Percentiles rank a stretch among this genome's conserved stretches.
Evolutionary conservation across 2,329 filamentous ascomycete species (phyloP).

Genomic region (Pseudogymnoascus pannorum): DNA sequence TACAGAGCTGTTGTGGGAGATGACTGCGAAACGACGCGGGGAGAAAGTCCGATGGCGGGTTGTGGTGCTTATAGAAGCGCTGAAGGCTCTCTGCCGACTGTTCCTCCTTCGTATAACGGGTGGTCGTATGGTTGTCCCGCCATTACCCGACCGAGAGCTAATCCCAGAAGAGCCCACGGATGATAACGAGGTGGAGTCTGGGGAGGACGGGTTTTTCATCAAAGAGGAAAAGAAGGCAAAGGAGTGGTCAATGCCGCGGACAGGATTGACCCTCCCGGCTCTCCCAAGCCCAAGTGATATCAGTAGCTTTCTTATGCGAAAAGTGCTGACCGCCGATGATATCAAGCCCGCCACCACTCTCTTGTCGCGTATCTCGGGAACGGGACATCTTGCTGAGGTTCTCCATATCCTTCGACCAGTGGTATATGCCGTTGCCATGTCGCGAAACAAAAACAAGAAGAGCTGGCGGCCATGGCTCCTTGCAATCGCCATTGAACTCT

Average conservation of each 20-base stretch:
- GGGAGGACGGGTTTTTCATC: constrained; percentile 31
- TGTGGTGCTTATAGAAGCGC: constrained; percentile 72
- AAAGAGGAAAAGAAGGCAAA: constrained; percentile 32
- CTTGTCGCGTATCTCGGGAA: constrained; percentile 72
- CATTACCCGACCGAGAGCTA: constrained; percentile 77
- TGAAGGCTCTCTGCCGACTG: constrained; percentile 80
- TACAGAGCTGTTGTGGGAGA: constrained; percentile 93
- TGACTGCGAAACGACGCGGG: constrained; percentile 82
- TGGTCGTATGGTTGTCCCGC: constrained; percentile 74
- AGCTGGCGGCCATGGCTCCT: constrained; percentile 91
- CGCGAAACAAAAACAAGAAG: constrained; percentile 58
- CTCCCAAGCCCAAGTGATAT: constrained; percentile 78
- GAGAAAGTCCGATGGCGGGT: constrained; percentile 82
- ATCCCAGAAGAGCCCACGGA: constrained; percentile 49
- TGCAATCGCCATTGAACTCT: constrained; percentile 77
- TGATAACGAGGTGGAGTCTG: constrained; percentile 38
- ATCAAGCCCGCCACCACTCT: constrained; percentile 87
- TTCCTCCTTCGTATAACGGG: constrained; percentile 76
- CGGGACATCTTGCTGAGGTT: constrained; percentile 72
- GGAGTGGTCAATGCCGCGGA: constrained; percentile 91
- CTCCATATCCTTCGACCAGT: constrained; percentile 86
- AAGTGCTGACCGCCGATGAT: constrained; percentile 90
- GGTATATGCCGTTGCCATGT: constrained; percentile 76
- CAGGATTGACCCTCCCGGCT: constrained; percentile 74
- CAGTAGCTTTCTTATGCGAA: constrained; percentile 76